A percentile compares a stretch with the other conserved stretches of the same genome.
These are phyloP conservation scores for Oryza officinalis DNA, from an alignment of 176 grass and related monocot species.

Conservation along the genomic window DNA sequence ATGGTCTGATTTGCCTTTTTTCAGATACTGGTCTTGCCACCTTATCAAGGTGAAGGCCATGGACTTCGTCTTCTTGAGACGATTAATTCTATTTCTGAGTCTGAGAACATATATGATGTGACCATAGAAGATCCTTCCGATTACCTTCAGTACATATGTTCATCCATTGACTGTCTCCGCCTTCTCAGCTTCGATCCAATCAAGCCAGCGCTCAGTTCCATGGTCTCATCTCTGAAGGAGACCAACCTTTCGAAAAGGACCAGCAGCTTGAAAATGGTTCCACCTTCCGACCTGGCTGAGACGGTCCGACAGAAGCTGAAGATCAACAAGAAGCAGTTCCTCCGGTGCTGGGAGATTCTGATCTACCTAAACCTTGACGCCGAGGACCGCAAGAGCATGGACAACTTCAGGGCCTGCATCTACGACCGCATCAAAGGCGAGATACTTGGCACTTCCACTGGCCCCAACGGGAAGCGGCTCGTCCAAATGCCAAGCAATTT, in stretches of 20 bases:
- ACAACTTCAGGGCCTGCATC: slow-evolving; percentile 81
- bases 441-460: slow-evolving; percentile 51
- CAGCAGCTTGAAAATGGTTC: slow-evolving; percentile 42
- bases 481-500: slow-evolving; percentile 61
- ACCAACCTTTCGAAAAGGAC: slow-evolving; percentile 68
- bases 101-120: slow-evolving; percentile 76
- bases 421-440: slow-evolving; percentile 68
- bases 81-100: slow-evolving; percentile 75
- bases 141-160: slow-evolving; percentile 84
- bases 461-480: slow-evolving; percentile 56
- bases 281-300: slow-evolving; percentile 50
- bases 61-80: slow-evolving; percentile 73
- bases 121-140: slow-evolving; percentile 90
- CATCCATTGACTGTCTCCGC: slow-evolving; percentile 74
- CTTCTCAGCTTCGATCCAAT: slow-evolving; percentile 63
- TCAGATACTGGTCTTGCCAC: slow-evolving; percentile 87
- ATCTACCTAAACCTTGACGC: slow-evolving; percentile 73
- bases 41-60: slow-evolving; percentile 80
- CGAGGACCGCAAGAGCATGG: slow-evolving; percentile 51
- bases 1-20: slow-evolving; percentile 21
- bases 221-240: slow-evolving; percentile 59
- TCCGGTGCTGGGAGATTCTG: slow-evolving; percentile 82
- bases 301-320: slow-evolving; percentile 64
- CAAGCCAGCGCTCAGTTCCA: slow-evolving; percentile 44
- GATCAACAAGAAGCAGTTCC: slow-evolving; percentile 90